A percentile compares a stretch with the other conserved stretches of the same genome.
Conservation (phyloP, 202 grass and related monocot genomes). For the Elaeis oleifera region DNA sequence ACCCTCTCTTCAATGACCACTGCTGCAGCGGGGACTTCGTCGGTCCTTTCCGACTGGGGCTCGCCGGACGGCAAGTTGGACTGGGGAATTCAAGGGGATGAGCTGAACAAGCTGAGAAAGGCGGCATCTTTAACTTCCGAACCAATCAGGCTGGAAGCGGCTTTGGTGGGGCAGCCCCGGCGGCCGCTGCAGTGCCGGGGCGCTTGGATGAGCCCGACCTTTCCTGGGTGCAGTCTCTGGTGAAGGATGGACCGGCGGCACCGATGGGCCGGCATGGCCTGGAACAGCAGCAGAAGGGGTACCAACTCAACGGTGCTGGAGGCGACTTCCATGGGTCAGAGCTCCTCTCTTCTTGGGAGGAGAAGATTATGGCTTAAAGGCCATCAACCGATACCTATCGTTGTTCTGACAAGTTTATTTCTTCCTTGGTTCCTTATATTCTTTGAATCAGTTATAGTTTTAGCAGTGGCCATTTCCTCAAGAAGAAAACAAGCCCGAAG, state of each 20-base stretch:
- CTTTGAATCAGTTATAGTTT: slow-evolving; percentile 43
- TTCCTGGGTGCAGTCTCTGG: slow-evolving; percentile 12
- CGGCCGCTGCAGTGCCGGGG: neutral
- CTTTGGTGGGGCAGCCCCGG: too few species aligned
- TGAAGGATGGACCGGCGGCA: slow-evolving; percentile 1
- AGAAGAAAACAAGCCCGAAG: slow-evolving; percentile 25
- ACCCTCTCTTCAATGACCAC: slow-evolving; percentile 10
- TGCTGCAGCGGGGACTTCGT: too few species aligned
- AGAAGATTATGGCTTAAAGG: slow-evolving; percentile 7
- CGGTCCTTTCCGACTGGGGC: neutral
- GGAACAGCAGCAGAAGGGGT: neutral
- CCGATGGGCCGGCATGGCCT: too few species aligned
- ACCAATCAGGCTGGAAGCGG: neutral
- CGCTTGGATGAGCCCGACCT: neutral
- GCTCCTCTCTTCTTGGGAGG: slow-evolving; percentile 3
- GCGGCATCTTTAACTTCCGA: neutral
- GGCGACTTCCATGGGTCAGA: slow-evolving; percentile 1
- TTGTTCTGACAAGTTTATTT: slow-evolving; percentile 84
- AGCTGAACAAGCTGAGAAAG: slow-evolving; percentile 14
- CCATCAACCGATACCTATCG: neutral
- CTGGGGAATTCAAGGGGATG: slow-evolving; percentile 11
- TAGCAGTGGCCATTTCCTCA: neutral
- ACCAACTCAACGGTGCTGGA: neutral
- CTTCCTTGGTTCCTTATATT: slow-evolving; percentile 56
- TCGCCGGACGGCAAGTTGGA: slow-evolving; percentile 13